These are phyloP conservation scores for Gillenia trifoliata DNA, from an alignment of 306 rosid genomes.

Conservation along the genomic window DNA sequence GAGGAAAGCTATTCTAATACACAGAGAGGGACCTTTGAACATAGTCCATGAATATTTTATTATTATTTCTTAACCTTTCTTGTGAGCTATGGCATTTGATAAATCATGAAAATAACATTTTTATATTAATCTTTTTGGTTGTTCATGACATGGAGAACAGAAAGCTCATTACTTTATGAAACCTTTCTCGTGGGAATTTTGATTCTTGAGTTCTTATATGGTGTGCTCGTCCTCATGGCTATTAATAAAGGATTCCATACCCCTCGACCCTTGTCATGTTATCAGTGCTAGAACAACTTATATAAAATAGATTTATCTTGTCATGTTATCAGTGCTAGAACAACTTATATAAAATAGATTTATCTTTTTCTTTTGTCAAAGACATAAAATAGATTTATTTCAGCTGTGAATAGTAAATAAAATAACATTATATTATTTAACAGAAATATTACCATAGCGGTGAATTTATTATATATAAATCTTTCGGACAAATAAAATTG, in stretches of 20 bases:
- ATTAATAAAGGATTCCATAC: not conserved
- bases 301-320: too few species aligned
- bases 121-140: not conserved
- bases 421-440: too few species aligned
- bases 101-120: not conserved
- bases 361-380: too few species aligned
- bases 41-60: not conserved
- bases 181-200: not conserved
- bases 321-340: too few species aligned
- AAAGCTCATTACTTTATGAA: not conserved
- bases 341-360: too few species aligned
- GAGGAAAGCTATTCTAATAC: not conserved
- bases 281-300: not conserved
- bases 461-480: too few species aligned
- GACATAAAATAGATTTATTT: too few species aligned
- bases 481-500: not conserved
- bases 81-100: not conserved
- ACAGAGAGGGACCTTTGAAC: constrained; percentile 1
- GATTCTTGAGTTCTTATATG: not conserved
- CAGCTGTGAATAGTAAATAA: not conserved
- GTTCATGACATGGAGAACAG: not conserved
- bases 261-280: not conserved
- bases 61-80: not conserved
- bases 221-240: not conserved
- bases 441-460: too few species aligned